Base-by-base conservation (phyloP, 1,139 yeast species). In the Lodderomyces jiufengensis region DNA sequence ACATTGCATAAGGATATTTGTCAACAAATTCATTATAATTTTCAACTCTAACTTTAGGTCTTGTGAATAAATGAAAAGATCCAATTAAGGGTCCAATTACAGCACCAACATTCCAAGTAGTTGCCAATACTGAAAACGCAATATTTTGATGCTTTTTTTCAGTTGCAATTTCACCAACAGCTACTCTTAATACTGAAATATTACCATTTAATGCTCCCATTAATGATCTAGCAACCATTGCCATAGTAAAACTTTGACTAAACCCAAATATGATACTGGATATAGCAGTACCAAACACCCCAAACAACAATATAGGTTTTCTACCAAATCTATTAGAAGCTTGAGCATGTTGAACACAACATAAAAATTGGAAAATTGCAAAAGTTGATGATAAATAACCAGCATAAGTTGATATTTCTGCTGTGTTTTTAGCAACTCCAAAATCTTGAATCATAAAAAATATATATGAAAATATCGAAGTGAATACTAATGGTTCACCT, bases 51-150 rank as follows among this genome's bases (percentile, higher is more conserved):
- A 29, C 34, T 29, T 45, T 51, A 0, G 65, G 64, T 32, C 65
- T 50, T 9, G 74, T 67, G 28, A 68, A 55, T 21, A 50, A 56
- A 21, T 52, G 51, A 6, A 66, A 61, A 59, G 84, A 63, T 54
- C 85, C 75, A 27, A 79, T 63, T 47, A 73, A 59, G 1, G 87
- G 86, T 0, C 84, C 84, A 31, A 78, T 44, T 10, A 61, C 54
- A 3, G 61, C 42, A 6, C 70, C 70, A 22, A 63, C 43, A 41
- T 62, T 63, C 55, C 60, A 64, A 12, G 63, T 49, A 20, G 63
- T 46, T 0, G 70, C 68, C 27, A 64, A 48, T 4, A 63, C 55
- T 26, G 63, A 56, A 42, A 63, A 63, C 3, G 69, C 70, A 18
- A 61, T 39, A 10, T 65, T 66, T 44, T 64, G 69, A 44, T 64